Conservation (phyloP, 768 basidiomycete genomes). For the Kwoniella heveanensis region DNA sequence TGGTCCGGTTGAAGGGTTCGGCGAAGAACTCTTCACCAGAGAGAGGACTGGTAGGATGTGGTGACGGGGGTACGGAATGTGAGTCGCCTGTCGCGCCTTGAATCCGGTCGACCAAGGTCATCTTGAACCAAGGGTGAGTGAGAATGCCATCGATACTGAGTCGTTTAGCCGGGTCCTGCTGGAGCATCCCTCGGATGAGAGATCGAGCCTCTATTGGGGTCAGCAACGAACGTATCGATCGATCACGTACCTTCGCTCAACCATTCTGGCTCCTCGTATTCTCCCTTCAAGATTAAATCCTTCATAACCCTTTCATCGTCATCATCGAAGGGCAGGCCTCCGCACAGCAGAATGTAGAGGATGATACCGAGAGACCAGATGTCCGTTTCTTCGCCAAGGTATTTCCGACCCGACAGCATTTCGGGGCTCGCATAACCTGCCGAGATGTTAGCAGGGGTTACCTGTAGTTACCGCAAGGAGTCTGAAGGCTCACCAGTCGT, state of each 20-base stretch:
- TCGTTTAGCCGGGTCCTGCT: slow-evolving; percentile 74
- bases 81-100: slow-evolving; percentile 17
- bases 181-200: slow-evolving; percentile 74
- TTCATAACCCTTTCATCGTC: slow-evolving; percentile 78
- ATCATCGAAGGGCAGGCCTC: slow-evolving; percentile 86
- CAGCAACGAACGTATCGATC: background rate
- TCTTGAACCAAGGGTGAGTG: slow-evolving; percentile 78
- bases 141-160: slow-evolving; percentile 81
- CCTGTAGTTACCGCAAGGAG: slow-evolving; percentile 1
- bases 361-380: slow-evolving; percentile 94
- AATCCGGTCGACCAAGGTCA: slow-evolving; percentile 32
- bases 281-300: slow-evolving; percentile 75
- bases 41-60: slow-evolving; percentile 19
- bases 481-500: slow-evolving; percentile 68
- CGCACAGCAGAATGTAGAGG: slow-evolving; percentile 83
- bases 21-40: slow-evolving; percentile 28
- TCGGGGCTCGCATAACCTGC: slow-evolving; percentile 77
- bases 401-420: slow-evolving; percentile 83
- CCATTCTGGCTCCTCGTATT: slow-evolving; percentile 92
- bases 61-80: slow-evolving; percentile 36
- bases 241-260: slow-evolving; percentile 70
- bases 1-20: slow-evolving; percentile 22
- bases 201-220: slow-evolving; percentile 74
- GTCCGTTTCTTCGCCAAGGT: slow-evolving; percentile 90
- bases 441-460: background rate